phyloP scores from a whole-genome alignment of 768 basidiomycete genomes.

The Leccinum pellstonianum region DNA sequence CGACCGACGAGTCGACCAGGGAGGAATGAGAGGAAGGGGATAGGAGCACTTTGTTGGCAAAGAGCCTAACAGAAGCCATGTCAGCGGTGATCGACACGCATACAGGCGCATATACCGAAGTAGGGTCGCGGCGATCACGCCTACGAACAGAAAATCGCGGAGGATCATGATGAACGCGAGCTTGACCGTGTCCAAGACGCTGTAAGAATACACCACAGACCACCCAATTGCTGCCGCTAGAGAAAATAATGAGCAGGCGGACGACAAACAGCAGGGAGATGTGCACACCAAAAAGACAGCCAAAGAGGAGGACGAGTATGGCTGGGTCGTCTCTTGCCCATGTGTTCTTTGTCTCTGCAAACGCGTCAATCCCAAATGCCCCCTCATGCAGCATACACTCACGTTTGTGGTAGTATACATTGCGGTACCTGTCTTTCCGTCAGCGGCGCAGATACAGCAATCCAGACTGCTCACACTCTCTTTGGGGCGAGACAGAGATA shows the following conservation, averaged over 20 bases:
- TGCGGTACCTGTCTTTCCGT: slow-evolving; percentile 65
- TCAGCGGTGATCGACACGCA: slow-evolving; percentile 15
- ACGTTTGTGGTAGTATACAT: slow-evolving; percentile 99
- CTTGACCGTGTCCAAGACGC: slow-evolving; percentile 51
- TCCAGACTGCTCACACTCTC: slow-evolving; percentile 64
- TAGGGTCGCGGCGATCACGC: slow-evolving; percentile 69
- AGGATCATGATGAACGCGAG: slow-evolving; percentile 81
- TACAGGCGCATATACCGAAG: slow-evolving; percentile 53
- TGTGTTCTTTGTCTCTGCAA: slow-evolving; percentile 91
- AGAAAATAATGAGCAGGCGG: not conserved
- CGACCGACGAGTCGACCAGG: slow-evolving; percentile 68
- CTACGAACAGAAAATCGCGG: slow-evolving; percentile 83
- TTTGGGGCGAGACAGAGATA: slow-evolving; percentile 91
- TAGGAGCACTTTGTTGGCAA: slow-evolving; percentile 68
- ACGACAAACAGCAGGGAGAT: not conserved
- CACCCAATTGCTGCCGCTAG: slow-evolving; percentile 81
- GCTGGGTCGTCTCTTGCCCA: slow-evolving; percentile 99
- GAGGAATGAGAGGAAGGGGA: slow-evolving; percentile 73
- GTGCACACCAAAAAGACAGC: slow-evolving; percentile 64
- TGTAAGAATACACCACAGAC: slow-evolving; percentile 79
- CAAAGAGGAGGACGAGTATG: slow-evolving; percentile 82
- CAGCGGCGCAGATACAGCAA: slow-evolving; percentile 6
- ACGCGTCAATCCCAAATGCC: not conserved
- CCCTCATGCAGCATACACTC: slow-evolving; percentile 24
- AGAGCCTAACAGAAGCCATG: slow-evolving; percentile 44